Conservation (phyloP, 2,329 filamentous ascomycete genomes). For the Colletotrichum sp. region DNA sequence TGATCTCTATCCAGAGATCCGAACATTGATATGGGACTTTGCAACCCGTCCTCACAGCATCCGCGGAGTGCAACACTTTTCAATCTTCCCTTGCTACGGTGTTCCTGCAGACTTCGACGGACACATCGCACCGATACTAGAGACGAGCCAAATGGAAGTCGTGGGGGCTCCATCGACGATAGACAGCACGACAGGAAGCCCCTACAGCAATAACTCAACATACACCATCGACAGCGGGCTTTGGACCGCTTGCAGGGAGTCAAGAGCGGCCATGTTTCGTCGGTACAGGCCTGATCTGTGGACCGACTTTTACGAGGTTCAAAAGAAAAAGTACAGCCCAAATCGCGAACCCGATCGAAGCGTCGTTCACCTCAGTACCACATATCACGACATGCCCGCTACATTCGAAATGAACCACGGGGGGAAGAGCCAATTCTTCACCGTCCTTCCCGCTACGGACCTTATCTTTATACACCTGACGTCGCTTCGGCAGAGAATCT, state of each 20-base stretch:
- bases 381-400: background rate
- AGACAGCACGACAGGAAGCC: background rate
- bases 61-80: background rate
- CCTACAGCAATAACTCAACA: background rate
- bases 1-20: background rate
- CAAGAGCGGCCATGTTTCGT: background rate
- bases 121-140: background rate
- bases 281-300: background rate
- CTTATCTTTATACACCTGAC: background rate
- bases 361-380: background rate
- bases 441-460: background rate
- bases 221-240: background rate
- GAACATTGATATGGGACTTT: background rate
- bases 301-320: background rate
- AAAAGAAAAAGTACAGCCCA: background rate
- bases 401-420: background rate
- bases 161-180: background rate
- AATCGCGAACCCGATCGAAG: background rate
- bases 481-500: background rate
- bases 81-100: background rate
- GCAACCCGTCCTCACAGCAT: background rate
- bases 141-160: background rate
- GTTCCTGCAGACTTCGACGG: background rate
- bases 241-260: background rate
- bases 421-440: background rate